Conservation (phyloP, 2,329 filamentous ascomycete species). For the Phialophora verrucosa region DNA sequence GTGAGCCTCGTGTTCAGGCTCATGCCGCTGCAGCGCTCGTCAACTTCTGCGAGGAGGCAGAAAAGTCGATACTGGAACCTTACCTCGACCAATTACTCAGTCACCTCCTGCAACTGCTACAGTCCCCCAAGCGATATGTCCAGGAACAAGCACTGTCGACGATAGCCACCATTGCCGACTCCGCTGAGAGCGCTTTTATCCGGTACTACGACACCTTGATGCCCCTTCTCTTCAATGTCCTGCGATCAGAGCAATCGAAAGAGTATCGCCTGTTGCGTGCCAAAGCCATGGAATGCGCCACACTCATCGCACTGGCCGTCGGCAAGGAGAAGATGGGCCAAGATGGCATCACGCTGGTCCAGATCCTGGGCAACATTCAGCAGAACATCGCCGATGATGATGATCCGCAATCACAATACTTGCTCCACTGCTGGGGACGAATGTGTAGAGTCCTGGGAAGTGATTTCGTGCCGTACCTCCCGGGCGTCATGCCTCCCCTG, state of each 20-base stretch:
- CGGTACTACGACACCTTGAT: conserved; percentile 97
- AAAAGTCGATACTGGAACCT: conserved; percentile 87
- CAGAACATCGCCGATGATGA: conserved; percentile 83
- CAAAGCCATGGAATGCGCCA: conserved; percentile 99
- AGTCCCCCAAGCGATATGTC: conserved; percentile 92
- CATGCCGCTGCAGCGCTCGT: conserved; percentile 97
- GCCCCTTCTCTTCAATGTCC: conserved; percentile 88
- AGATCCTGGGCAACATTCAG: conserved; percentile 86
- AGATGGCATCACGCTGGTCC: conserved; percentile 85
- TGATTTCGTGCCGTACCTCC: conserved; percentile 91
- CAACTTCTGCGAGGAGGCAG: conserved; percentile 98
- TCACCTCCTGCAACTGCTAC: conserved; percentile 83
- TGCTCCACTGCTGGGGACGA: conserved; percentile 98
- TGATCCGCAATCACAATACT: conserved; percentile 93
- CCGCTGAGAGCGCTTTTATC: conserved; percentile 89
- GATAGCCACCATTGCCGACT: conserved; percentile 98
- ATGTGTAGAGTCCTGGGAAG: conserved; percentile 94
- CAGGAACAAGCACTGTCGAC: conserved; percentile 97
- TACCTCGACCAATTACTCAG: conserved; percentile 88
- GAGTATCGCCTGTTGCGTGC: conserved; percentile 89
- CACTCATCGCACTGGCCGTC: conserved; percentile 88
- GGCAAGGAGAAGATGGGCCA: conserved; percentile 88
- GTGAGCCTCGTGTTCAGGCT: conserved; percentile 92
- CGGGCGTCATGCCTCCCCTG: conserved; percentile 91
- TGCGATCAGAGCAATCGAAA: conserved; percentile 89